Percentiles rank a stretch among this genome's conserved stretches.
Evolutionary conservation across 306 rosid genomes (phyloP).

Genomic region (Rubus idaeus): DNA sequence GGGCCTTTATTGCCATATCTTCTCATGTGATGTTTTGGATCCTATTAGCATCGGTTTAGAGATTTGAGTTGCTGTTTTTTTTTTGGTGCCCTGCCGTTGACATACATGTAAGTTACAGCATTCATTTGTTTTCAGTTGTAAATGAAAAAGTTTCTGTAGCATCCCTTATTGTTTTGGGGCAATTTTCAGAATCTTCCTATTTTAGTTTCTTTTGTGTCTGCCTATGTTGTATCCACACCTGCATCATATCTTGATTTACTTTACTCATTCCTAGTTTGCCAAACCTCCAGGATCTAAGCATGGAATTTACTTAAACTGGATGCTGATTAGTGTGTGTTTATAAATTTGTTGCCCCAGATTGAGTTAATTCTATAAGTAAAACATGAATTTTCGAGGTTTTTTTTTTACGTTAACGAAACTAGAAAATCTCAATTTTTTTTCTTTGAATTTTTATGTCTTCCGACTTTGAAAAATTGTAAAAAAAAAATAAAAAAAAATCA

Average conservation of each 20-base stretch:
- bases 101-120: conserved; percentile 18
- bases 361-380: background rate
- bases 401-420: no score
- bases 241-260: background rate
- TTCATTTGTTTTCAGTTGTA: conserved; percentile 36
- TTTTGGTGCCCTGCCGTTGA: conserved; percentile 14
- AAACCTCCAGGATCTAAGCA: background rate
- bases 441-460: no score
- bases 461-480: no score
- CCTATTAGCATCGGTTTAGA: conserved; percentile 63
- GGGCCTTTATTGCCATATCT: conserved; percentile 75
- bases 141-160: conserved; percentile 33
- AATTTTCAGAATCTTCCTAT: conserved; percentile 16
- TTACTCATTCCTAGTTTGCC: background rate
- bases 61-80: conserved; percentile 15
- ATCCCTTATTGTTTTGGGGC: conserved; percentile 4
- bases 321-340: background rate
- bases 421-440: no score
- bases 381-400: no score
- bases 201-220: conserved; percentile 1
- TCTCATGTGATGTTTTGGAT: conserved; percentile 96
- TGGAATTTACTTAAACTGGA: background rate
- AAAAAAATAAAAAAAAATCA: no score
- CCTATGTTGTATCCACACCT: background rate
- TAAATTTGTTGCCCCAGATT: background rate